Evolutionary conservation across 1,284 basidiomycete species (phyloP).

Genomic region (Meripilus lineatus): DNA sequence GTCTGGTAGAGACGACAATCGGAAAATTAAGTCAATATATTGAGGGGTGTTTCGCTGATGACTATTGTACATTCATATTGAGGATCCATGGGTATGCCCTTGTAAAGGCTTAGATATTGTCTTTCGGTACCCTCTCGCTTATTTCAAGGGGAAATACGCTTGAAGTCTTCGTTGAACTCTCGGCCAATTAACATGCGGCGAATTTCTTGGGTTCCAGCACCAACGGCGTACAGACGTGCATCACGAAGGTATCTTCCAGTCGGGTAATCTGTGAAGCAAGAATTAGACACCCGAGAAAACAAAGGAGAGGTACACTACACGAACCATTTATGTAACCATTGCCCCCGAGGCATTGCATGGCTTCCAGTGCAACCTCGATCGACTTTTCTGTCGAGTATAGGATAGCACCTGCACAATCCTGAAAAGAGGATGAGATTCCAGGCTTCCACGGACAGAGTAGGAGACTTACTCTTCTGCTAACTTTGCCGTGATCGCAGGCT

Average conservation of each 20-base stretch:
- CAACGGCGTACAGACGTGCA: conserved; percentile 83
- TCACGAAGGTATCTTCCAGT: conserved; percentile 84
- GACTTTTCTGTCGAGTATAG: conserved; percentile 88
- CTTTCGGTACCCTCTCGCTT: too few species aligned
- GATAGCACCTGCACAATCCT: conserved; percentile 93
- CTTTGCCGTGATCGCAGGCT: conserved; percentile 79
- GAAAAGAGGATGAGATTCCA: conserved; percentile 6
- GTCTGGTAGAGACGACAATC: too few species aligned
- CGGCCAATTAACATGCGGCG: conserved; percentile 86
- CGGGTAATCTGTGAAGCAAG: conserved; percentile 68
- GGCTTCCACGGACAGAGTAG: not conserved
- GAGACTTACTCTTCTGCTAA: conserved; percentile 71
- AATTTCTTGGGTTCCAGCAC: conserved; percentile 91
- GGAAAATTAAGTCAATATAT: too few species aligned
- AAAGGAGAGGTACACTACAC: not conserved
- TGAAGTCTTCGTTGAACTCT: conserved; percentile 79
- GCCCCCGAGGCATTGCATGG: conserved; percentile 88
- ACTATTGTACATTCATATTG: too few species aligned
- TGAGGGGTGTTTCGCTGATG: too few species aligned
- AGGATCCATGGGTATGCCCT: too few species aligned
- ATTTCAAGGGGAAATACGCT: too few species aligned
- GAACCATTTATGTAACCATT: conserved; percentile 90
- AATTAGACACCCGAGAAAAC: not conserved
- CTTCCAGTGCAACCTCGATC: conserved; percentile 87
- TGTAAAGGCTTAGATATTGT: too few species aligned